A percentile compares a stretch with the other conserved stretches of the same genome.
phyloP scores from a whole-genome alignment of 805 yeast genomes.

The Pichia pseudocactophila region DNA sequence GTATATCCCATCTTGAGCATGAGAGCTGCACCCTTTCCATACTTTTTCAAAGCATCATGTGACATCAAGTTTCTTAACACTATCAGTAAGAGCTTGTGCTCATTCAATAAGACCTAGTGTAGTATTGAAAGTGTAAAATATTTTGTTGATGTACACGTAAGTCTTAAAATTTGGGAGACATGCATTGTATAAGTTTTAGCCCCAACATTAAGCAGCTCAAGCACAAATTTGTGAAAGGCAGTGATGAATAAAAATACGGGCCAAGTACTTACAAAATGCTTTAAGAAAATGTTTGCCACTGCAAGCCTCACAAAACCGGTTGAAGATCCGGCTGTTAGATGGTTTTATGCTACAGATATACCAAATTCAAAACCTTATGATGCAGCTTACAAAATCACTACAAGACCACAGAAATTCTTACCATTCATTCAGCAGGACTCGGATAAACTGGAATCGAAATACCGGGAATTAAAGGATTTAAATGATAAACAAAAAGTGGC shows the following conservation, averaged over 20 bases:
- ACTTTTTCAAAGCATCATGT: constrained; percentile 21
- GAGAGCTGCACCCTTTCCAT: constrained; percentile 81
- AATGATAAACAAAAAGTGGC: constrained; percentile 3
- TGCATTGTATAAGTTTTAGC: too few relatives aligned
- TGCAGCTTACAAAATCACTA: constrained; percentile 41
- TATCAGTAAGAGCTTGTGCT: too few relatives aligned
- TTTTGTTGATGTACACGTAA: too few relatives aligned
- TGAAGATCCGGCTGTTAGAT: constrained; percentile 22
- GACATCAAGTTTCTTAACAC: not conserved
- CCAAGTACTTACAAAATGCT: too few relatives aligned
- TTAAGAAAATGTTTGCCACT: not conserved
- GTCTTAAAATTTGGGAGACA: too few relatives aligned
- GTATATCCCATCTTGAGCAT: constrained; percentile 81
- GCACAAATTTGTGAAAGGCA: too few relatives aligned
- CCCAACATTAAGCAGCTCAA: too few relatives aligned
- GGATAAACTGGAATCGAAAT: constrained; percentile 46
- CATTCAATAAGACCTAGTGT: too few relatives aligned
- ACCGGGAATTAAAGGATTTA: constrained; percentile 16
- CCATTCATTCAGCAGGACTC: constrained; percentile 65
- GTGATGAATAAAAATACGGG: too few relatives aligned
- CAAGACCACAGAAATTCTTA: constrained; percentile 49
- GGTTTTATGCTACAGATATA: constrained; percentile 82
- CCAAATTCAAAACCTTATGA: constrained; percentile 63
- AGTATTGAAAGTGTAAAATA: too few relatives aligned
- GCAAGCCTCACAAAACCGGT: not conserved